A percentile compares a stretch with the other conserved stretches of the same genome.
These are phyloP conservation scores for Astragalus glycyphyllos DNA, from an alignment of 306 rosid genomes.

Conservation along the genomic window DNA sequence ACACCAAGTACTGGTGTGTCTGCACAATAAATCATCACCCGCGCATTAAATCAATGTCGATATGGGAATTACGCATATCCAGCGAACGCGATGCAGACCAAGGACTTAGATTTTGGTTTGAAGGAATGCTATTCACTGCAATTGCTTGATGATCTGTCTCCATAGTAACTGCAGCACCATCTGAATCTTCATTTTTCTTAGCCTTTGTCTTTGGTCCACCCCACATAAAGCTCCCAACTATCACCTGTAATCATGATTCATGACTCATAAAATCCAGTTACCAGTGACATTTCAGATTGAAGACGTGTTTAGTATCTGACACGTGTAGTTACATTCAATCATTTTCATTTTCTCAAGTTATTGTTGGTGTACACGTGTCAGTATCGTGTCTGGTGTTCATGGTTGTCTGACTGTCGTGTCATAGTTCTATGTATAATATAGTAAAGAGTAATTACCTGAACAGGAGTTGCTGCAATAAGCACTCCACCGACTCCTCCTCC, in stretches of 20 bases:
- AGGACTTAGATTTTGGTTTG: constrained; percentile 61
- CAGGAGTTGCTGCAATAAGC: constrained; percentile 86
- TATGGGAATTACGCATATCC: constrained; percentile 87
- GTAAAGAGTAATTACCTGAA: constrained; percentile 66
- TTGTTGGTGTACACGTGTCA: too few relatives aligned
- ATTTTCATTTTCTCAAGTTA: too few relatives aligned
- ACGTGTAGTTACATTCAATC: too few relatives aligned
- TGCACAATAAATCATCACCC: constrained; percentile 56
- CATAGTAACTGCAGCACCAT: constrained; percentile 59
- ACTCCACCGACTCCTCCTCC: constrained; percentile 93
- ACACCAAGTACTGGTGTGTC: constrained; percentile 43
- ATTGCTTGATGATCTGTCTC: constrained; percentile 67
- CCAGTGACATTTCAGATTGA: not conserved
- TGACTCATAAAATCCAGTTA: constrained; percentile 28
- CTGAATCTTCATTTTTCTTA: constrained; percentile 64
- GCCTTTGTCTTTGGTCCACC: constrained; percentile 73
- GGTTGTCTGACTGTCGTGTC: too few relatives aligned
- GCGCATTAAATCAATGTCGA: constrained; percentile 95
- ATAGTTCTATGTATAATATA: too few relatives aligned
- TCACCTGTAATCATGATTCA: constrained; percentile 66
- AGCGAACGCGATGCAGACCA: constrained; percentile 74
- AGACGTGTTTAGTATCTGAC: too few relatives aligned
- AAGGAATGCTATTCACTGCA: constrained; percentile 51
- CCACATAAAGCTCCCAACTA: constrained; percentile 92
- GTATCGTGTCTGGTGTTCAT: too few relatives aligned